phyloP scores from a whole-genome alignment of 768 basidiomycete species.

The Sporobolomyces pararoseus region DNA sequence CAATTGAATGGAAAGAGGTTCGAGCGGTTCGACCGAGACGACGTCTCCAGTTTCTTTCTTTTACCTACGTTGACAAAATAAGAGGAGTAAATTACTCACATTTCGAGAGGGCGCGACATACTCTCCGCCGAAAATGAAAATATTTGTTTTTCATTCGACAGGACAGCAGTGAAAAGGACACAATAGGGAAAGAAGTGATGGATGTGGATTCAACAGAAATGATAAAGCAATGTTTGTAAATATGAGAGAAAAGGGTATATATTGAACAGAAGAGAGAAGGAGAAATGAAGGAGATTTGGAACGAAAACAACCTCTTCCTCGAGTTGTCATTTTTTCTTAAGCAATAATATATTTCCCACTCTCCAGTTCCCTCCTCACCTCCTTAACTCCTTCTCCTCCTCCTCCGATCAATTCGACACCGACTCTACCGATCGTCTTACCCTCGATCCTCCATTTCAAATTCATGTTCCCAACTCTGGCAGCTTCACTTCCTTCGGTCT shows the following conservation, averaged over 20 bases:
- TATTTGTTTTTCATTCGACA: no score
- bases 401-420: conserved; percentile 48
- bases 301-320: background rate
- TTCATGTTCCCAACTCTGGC: conserved; percentile 45
- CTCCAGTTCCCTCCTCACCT: conserved; percentile 18
- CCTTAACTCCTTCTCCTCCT: background rate
- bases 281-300: background rate
- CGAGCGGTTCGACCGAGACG: background rate
- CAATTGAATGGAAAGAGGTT: background rate
- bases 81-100: no score
- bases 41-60: no score
- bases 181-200: no score
- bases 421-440: conserved; percentile 47
- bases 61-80: no score
- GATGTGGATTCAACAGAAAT: no score
- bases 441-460: conserved; percentile 48
- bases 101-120: no score
- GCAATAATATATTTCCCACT: conserved; percentile 31
- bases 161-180: no score
- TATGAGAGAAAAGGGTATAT: background rate
- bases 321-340: background rate
- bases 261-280: background rate
- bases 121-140: no score
- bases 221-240: no score
- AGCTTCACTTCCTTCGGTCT: conserved; percentile 41